These are phyloP conservation scores for Scedosporium apiospermum DNA, from an alignment of 2,329 filamentous ascomycete genomes.

Conservation along the genomic window DNA sequence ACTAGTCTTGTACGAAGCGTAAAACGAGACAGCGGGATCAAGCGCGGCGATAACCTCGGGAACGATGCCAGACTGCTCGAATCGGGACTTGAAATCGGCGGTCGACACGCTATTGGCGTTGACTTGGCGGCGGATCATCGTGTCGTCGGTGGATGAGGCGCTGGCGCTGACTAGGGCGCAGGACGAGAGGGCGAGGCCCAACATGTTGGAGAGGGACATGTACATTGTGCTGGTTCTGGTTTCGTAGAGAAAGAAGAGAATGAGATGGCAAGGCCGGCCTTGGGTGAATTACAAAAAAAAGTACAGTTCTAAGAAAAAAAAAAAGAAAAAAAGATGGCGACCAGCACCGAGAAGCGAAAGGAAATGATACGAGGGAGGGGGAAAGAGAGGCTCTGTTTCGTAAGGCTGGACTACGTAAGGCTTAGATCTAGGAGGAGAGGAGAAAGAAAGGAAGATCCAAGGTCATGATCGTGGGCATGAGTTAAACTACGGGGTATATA, in stretches of 20 bases:
- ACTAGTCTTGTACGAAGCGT: slow-evolving; percentile 13
- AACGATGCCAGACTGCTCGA: slow-evolving; percentile 16
- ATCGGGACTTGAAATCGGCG: slow-evolving; percentile 16
- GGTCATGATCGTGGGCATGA: not conserved
- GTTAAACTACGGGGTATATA: not conserved
- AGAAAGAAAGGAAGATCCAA: not conserved
- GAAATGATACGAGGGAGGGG: not conserved
- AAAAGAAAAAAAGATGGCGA: not conserved
- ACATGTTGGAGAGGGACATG: not conserved
- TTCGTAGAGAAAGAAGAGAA: not conserved
- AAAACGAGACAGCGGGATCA: slow-evolving; percentile 18
- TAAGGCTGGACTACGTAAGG: not conserved
- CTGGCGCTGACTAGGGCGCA: not conserved
- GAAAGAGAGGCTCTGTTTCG: not conserved
- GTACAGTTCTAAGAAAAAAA: not conserved
- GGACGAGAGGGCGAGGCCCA: slow-evolving; percentile 2
- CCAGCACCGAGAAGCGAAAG: slow-evolving; percentile 4
- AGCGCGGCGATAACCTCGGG: slow-evolving; percentile 18
- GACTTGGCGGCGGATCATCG: slow-evolving; percentile 5
- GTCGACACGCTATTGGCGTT: slow-evolving; percentile 13
- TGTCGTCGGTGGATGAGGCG: not conserved
- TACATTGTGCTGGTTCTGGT: not conserved
- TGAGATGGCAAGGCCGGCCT: not conserved
- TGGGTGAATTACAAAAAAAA: not conserved
- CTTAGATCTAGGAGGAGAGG: not conserved